Conservation (phyloP, 2,329 filamentous ascomycete species). For the Fusarium sp. region DNA sequence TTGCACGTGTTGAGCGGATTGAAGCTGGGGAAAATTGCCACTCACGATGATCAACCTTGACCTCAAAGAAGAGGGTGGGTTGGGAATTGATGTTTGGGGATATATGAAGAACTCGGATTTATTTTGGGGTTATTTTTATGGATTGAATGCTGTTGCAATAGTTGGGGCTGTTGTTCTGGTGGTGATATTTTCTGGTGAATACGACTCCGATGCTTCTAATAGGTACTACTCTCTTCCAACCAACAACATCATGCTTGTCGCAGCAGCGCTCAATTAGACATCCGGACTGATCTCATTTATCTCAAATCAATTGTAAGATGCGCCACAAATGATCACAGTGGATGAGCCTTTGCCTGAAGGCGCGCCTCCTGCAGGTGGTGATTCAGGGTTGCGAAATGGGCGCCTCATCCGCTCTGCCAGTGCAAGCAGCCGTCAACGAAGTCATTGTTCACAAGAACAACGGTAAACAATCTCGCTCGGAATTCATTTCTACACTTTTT, state of each 20-base stretch:
- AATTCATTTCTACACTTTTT: neutral
- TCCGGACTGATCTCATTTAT: rapidly evolving
- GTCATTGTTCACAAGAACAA: neutral
- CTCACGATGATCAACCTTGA: neutral
- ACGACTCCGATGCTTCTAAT: neutral
- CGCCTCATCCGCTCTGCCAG: neutral
- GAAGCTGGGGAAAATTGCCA: slow-evolving; percentile 27
- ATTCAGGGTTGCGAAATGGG: neutral
- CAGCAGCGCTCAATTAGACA: rapidly evolving
- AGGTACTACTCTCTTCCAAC: neutral
- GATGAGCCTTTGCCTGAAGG: rapidly evolving
- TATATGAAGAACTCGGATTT: rapidly evolving
- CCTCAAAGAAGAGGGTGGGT: rapidly evolving
- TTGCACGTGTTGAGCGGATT: neutral
- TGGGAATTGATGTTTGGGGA: neutral
- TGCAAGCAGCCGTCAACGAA: neutral
- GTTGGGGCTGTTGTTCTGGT: no score
- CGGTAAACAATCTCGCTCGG: rapidly evolving
- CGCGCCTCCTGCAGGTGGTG: neutral
- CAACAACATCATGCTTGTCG: rapidly evolving
- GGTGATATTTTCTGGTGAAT: neutral
- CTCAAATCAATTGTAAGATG: rapidly evolving
- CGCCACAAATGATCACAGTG: rapidly evolving
- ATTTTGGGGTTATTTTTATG: rapidly evolving
- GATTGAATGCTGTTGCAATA: rapidly evolving